phyloP scores from a whole-genome alignment of 768 basidiomycete genomes.

The Artomyces pyxidatus region DNA sequence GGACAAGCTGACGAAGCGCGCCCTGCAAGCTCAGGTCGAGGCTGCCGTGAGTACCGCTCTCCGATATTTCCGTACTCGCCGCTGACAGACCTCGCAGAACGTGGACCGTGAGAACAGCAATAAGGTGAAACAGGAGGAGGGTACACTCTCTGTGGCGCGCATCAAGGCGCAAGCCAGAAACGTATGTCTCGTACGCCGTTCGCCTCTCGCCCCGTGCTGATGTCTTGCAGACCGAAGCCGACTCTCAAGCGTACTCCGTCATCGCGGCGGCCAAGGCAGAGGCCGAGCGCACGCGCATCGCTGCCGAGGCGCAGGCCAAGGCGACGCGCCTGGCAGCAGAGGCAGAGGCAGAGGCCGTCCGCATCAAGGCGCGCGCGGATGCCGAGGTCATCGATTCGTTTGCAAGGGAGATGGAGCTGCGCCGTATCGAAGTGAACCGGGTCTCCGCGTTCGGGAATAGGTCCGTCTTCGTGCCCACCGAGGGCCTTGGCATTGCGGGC shows the following conservation, averaged over 20 bases:
- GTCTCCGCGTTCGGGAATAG: slow-evolving; percentile 60
- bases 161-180: slow-evolving; percentile 63
- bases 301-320: slow-evolving; percentile 70
- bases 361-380: slow-evolving; percentile 59
- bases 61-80: background rate
- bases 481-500: slow-evolving; percentile 44
- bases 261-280: slow-evolving; percentile 69
- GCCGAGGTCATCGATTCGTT: slow-evolving; percentile 51
- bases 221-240: slow-evolving; percentile 48
- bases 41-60: slow-evolving; percentile 50
- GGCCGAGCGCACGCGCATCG: slow-evolving; percentile 57
- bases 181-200: slow-evolving; percentile 21
- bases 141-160: slow-evolving; percentile 64
- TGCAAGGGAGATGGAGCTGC: slow-evolving; percentile 70
- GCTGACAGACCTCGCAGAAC: slow-evolving; percentile 37
- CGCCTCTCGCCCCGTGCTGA: background rate
- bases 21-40: slow-evolving; percentile 81
- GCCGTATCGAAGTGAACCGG: slow-evolving; percentile 55
- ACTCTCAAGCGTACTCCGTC: slow-evolving; percentile 66
- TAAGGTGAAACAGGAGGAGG: slow-evolving; percentile 80
- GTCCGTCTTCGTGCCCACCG: slow-evolving; percentile 64
- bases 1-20: slow-evolving; percentile 80
- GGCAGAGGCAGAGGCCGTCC: slow-evolving; percentile 64
- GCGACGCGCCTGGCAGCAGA: slow-evolving; percentile 68
- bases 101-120: slow-evolving; percentile 85